Conservation (phyloP, 768 basidiomycete species). For the Auriculariales sp. region DNA sequence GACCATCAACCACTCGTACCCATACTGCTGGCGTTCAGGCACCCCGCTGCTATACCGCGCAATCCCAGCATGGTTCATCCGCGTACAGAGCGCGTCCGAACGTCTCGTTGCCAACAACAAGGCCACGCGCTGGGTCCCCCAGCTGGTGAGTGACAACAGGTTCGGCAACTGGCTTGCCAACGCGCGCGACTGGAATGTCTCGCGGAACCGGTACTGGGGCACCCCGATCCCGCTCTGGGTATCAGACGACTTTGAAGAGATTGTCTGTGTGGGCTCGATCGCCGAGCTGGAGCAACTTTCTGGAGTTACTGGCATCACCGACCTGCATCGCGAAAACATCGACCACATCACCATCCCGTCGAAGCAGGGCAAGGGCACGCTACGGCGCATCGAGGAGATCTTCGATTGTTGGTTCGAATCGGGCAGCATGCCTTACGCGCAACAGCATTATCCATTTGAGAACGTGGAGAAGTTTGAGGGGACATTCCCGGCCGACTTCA, state of each 20-base stretch:
- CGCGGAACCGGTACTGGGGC: constrained; percentile 98
- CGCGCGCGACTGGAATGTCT: constrained; percentile 98
- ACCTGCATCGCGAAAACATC: constrained; percentile 88
- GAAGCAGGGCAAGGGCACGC: constrained; percentile 64
- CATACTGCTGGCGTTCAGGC: constrained; percentile 97
- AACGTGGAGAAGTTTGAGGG: constrained; percentile 78
- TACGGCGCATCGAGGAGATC: constrained; percentile 91
- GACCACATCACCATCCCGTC: constrained; percentile 96
- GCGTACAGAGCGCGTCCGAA: constrained; percentile 72
- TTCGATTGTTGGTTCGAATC: constrained; percentile 99
- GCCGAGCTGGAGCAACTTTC: constrained; percentile 76
- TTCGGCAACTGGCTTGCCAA: constrained; percentile 97
- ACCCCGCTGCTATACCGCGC: constrained; percentile 94
- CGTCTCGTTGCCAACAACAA: constrained; percentile 83
- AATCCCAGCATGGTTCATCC: constrained; percentile 92
- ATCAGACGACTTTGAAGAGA: constrained; percentile 85
- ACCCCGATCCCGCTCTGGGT: constrained; percentile 96
- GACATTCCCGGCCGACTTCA: constrained; percentile 89
- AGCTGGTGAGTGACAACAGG: constrained; percentile 74
- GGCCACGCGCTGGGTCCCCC: constrained; percentile 90
- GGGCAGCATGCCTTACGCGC: constrained; percentile 98
- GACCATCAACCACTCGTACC: constrained; percentile 81
- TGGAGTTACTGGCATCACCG: constrained; percentile 69
- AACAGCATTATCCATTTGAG: constrained; percentile 95
- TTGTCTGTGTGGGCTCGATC: constrained; percentile 78